phyloP scores from a whole-genome alignment of 805 yeast genomes.

The Yamadazyma tumulicola region DNA sequence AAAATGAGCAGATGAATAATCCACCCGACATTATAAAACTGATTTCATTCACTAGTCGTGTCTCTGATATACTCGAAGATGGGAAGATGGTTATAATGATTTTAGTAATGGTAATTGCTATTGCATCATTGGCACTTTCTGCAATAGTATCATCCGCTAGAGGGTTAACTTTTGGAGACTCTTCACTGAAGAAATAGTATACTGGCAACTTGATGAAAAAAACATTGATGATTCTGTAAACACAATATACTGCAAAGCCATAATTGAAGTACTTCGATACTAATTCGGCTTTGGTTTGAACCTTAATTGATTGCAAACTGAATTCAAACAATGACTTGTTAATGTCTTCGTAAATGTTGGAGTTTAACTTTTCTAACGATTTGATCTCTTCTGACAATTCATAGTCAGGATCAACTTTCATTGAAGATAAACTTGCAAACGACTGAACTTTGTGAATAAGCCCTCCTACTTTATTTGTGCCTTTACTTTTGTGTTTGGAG shows the following conservation, averaged over 20 bases:
- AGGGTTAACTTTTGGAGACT: not conserved
- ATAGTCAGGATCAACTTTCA: slow-evolving; percentile 1
- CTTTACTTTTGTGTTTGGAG: slow-evolving; percentile 3
- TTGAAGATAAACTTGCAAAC: slow-evolving; percentile 31
- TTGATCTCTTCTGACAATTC: slow-evolving; percentile 40
- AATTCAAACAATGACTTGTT: slow-evolving; percentile 17
- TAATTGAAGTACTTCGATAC: slow-evolving; percentile 17
- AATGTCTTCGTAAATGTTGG: slow-evolving; percentile 29
- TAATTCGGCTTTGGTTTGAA: slow-evolving; percentile 4
- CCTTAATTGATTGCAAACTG: slow-evolving; percentile 6
- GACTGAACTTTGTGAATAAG: slow-evolving; percentile 39
- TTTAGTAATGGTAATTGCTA: slow-evolving; percentile 48
- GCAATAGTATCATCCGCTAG: not conserved
- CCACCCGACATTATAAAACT: slow-evolving; percentile 54
- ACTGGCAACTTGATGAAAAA: slow-evolving; percentile 39
- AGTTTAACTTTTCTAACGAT: slow-evolving; percentile 30
- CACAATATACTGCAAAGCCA: slow-evolving; percentile 45
- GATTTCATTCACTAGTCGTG: slow-evolving; percentile 42
- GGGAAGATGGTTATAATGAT: slow-evolving; percentile 14
- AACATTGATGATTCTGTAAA: slow-evolving; percentile 45
- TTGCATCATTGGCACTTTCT: slow-evolving; percentile 36
- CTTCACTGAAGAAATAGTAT: slow-evolving; percentile 13
- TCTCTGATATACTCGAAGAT: slow-evolving; percentile 26
- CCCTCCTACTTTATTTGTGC: slow-evolving; percentile 21
- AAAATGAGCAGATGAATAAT: slow-evolving; percentile 59